Conservation (phyloP, 306 rosid species). For the Pachyrhizus erosus region DNA sequence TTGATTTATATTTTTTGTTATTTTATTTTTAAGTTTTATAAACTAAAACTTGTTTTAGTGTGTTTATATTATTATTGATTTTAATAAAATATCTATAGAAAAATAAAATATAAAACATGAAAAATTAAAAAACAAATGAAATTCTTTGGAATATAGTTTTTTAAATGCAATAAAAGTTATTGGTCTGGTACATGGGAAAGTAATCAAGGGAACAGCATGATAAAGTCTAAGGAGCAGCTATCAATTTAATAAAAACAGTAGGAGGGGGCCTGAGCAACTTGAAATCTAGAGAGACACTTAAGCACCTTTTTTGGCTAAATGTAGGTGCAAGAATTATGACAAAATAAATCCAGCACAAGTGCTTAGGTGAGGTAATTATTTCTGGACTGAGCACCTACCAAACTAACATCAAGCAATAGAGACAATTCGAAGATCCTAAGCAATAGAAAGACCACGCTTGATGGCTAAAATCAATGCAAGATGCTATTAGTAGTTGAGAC, state of each 20-base stretch:
- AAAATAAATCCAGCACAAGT: background rate
- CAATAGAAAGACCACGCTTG: background rate
- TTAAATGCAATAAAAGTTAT: background rate
- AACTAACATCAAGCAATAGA: no score
- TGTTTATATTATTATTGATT: background rate
- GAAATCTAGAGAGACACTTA: no score
- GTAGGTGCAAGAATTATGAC: no score
- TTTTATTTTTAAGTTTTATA: background rate
- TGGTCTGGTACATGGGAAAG: background rate
- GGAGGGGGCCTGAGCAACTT: no score
- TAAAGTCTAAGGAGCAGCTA: no score
- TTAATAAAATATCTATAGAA: no score
- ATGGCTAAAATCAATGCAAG: no score
- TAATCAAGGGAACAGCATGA: background rate
- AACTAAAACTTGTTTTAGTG: background rate
- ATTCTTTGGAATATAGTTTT: no score
- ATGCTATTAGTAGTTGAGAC: no score
- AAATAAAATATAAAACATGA: background rate
- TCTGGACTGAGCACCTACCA: background rate
- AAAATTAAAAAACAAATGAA: no score
- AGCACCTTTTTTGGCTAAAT: no score
- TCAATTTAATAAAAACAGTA: no score
- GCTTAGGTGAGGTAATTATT: background rate
- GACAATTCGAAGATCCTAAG: background rate
- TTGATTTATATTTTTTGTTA: background rate